Base-by-base conservation (phyloP, 2,329 filamentous ascomycete genomes). In the Cladophialophora yegresii region DNA sequence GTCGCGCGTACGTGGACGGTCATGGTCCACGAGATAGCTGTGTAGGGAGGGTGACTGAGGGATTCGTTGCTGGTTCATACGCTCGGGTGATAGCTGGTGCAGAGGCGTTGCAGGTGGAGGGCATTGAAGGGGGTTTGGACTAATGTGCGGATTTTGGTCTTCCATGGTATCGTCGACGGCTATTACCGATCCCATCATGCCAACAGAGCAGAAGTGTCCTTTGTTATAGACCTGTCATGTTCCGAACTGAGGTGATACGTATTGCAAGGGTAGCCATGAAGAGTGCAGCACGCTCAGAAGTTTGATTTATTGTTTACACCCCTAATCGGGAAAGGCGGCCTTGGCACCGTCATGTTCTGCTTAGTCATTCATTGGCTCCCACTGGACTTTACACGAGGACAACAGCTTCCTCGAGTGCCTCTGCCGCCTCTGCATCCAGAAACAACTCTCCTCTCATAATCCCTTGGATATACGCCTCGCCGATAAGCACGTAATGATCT, bases 61-160 rank as follows among this genome's bases (percentile, higher is more conserved):
- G 50, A 78, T 71, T 47, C 71, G 74, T 72, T 80, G 78, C 72
- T 81, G 78, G 69, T 82, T 82, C 66, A 81, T 78, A 51, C 80
- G 79, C 66, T 81, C 78, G 26, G 79, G 78, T n/a, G 80, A 81
- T 4, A 81, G 67, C 58, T 79, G 79, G 61, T 77, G 75, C 40
- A 82, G 75, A 43, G 75, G 73, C 16, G 72, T 74, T 61, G 75
- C 60, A 56, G 66, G 74, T 61, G 76, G 67, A 57, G 66, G 66
- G 51, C 66, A 68, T 61, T 61, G 66, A 20, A 68, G 55, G n/a
- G 64, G 63, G 49, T 68, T 66, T 10, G 66, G 58, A 28, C 61
- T 66, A 45, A 54, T 50, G 32, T 57, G 61, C 22, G 58, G 50
- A 36, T 59, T 56, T 12, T 54, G 30, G 22, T 56, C 43, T 53